Evolutionary conservation across 1,284 basidiomycete species (phyloP).

Genomic region (Malassezia dermatis): DNA sequence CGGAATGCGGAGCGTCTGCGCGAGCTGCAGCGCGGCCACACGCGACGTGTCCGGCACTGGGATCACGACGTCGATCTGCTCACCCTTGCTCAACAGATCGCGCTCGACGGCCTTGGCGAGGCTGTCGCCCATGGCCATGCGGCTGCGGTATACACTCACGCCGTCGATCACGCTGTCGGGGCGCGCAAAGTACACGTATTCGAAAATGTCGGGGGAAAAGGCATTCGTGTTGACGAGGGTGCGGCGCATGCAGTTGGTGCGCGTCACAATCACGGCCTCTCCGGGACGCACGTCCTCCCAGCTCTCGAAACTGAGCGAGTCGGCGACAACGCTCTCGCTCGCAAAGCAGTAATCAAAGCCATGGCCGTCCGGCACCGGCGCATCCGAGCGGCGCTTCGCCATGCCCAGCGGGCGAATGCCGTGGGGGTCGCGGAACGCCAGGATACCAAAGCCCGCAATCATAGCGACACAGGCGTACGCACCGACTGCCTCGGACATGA

Average conservation of each 20-base stretch:
- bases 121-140: slow-evolving; percentile 98
- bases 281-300: slow-evolving; percentile 92
- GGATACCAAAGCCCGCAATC: slow-evolving; percentile 96
- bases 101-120: slow-evolving; percentile 76
- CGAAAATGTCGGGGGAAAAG: slow-evolving; percentile 82
- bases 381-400: slow-evolving; percentile 30
- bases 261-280: slow-evolving; percentile 86
- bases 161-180: slow-evolving; percentile 97
- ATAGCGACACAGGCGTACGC: slow-evolving; percentile 95
- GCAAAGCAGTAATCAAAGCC: slow-evolving; percentile 74
- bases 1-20: slow-evolving; percentile 77
- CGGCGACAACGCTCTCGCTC: slow-evolving; percentile 90
- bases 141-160: slow-evolving; percentile 87
- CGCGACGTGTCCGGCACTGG: slow-evolving; percentile 95
- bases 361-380: slow-evolving; percentile 20
- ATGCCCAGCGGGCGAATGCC: slow-evolving; percentile 73
- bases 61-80: slow-evolving; percentile 64
- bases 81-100: slow-evolving; percentile 58
- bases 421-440: slow-evolving; percentile 98
- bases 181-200: slow-evolving; percentile 96
- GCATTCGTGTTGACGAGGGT: slow-evolving; percentile 27
- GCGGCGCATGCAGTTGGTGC: slow-evolving; percentile 34
- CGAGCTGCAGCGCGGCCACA: slow-evolving; percentile 87
- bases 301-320: slow-evolving; percentile 76
- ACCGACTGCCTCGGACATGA: slow-evolving; percentile 80